Percentiles rank a stretch among this genome's conserved stretches.
phyloP scores from a whole-genome alignment of 345 rosid genomes.

The Hevea brasiliensis region DNA sequence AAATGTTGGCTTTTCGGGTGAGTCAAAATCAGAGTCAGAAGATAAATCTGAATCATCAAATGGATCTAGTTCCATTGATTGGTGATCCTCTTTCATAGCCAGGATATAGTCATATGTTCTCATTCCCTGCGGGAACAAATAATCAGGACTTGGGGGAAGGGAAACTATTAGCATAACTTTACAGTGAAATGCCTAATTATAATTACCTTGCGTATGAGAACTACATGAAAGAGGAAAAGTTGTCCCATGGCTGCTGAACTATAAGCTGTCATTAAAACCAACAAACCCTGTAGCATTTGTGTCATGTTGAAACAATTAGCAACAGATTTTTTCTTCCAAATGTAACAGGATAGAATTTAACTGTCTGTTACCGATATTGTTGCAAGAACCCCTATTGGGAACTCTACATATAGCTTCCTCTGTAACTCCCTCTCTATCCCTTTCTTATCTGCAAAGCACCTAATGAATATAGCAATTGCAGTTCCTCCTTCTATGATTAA shows the following conservation, averaged over 20 bases:
- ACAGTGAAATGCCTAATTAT: too few relatives aligned
- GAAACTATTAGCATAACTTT: background rate
- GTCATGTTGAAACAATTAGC: constrained; percentile 18
- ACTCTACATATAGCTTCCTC: constrained; percentile 56
- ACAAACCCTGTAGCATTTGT: constrained; percentile 51
- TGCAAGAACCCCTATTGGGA: constrained; percentile 80
- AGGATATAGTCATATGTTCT: constrained; percentile 91
- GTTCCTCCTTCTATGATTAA: constrained; percentile 88
- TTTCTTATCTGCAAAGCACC: constrained; percentile 84
- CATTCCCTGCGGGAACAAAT: constrained; percentile 62
- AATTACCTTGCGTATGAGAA: constrained; percentile 90
- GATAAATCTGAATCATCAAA: constrained; percentile 79
- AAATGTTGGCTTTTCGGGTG: constrained; percentile 65
- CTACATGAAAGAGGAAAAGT: constrained; percentile 90
- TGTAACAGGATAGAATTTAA: background rate
- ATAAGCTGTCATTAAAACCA: constrained; percentile 74
- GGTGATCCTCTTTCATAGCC: constrained; percentile 90
- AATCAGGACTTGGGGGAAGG: background rate
- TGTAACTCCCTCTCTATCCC: constrained; percentile 73
- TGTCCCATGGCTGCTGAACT: constrained; percentile 96
- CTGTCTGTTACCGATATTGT: constrained; percentile 59
- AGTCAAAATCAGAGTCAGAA: constrained; percentile 76
- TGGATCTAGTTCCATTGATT: constrained; percentile 58
- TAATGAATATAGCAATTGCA: constrained; percentile 76
- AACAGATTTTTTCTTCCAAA: constrained; percentile 7